Base-by-base conservation (phyloP, 2,329 filamentous ascomycete genomes). In the Fusarium illudens region DNA sequence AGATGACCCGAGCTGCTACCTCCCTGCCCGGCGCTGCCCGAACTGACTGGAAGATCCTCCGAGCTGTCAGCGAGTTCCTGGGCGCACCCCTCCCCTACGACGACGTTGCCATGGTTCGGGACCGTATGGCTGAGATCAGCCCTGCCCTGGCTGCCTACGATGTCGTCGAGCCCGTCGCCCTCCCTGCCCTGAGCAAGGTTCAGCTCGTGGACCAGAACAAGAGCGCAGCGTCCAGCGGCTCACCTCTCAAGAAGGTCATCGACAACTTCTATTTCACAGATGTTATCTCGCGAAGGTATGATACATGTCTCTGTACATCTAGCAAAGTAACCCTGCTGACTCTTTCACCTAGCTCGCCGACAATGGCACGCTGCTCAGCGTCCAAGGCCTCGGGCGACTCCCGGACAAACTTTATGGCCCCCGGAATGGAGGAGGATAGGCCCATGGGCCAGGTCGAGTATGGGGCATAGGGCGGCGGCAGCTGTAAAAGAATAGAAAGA, bases 191-290 rank as follows among this genome's bases (percentile, higher is more conserved):
- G 75, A 94, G 92, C 87, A 97, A 94, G 86, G 91, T 97, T 60
- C 95, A 98, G 82, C 86, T 99, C 60, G 92, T 97, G 55, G 96
- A 98, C 77, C 92, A 96, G 81, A 98, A 98, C 86, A 97, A 96
- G 88, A 94, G 93, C 49, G 82, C 89, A 52, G 91, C 92, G 81
- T 75, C 86, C n/a, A 90, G 84, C 37, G 90, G 89, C n/a, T 82
- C 86, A 73, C 88, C 92, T 29, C 86, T 99, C 75, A 93, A 90
- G 85, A 92, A 92, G 81, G 89, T 92, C 60, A 93, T 99, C 73
- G 90, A 97, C 75, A 93, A 99, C 84, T 99, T 99, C 81, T 99
- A 94, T 84, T 97, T 98, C 82, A 99, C 96, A 79, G 95, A 99
- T 82, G 89, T 91, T 61, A 97, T 99, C 80, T 97, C 94, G 36